Base-by-base conservation (phyloP, 2,329 filamentous ascomycete species). In the Emmonsiellopsis sp. region DNA sequence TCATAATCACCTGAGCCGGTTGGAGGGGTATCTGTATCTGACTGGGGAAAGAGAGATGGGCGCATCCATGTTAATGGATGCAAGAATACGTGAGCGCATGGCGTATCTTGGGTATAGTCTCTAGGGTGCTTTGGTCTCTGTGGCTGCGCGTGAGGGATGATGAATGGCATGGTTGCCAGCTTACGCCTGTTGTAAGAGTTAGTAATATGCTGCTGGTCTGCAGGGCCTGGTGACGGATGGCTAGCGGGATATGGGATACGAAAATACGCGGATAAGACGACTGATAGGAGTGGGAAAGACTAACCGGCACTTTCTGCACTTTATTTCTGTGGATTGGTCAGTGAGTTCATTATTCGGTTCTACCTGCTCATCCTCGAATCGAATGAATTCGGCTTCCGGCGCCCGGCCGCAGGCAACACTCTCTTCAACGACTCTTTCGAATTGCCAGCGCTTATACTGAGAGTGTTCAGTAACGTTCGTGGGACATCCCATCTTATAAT, bases 1-100 rank as follows among this genome's bases (percentile, higher is more conserved):
- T 58, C 62, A 32, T 61, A 58, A 9, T 58, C 57, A 5, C 27
- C 37, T 17, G 40, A 32, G 27, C 47, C 27, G 31, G 49, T 2
- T 42, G 39, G 42, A 17, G 46, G 13, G 27, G 48, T 51, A 9
- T 46, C 44, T 9, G 52, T 13, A 8, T 21, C 31, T 3, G 56
- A 56, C 9, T 62, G 54, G 5, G 71, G 71, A 53, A 71, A 72
- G n/a, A 98, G 81, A 62, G 85, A 84, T 1, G 84, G 75, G 6
- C 87, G 83, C 93, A 98, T 98, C 93, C 93, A 98, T 11, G 88
- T 88, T 36, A 98, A 75, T 0, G 93, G 89, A 64, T 97, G 90
- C 58, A 97, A 72, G 70, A 96, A 97, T 67, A 91, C 82, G 69
- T 97, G 92, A 17, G 86, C 85, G 64, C 93, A 98, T 36, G 73